These are phyloP conservation scores for Puccinia triticina DNA, from an alignment of 1,284 basidiomycete genomes.

Conservation along the genomic window DNA sequence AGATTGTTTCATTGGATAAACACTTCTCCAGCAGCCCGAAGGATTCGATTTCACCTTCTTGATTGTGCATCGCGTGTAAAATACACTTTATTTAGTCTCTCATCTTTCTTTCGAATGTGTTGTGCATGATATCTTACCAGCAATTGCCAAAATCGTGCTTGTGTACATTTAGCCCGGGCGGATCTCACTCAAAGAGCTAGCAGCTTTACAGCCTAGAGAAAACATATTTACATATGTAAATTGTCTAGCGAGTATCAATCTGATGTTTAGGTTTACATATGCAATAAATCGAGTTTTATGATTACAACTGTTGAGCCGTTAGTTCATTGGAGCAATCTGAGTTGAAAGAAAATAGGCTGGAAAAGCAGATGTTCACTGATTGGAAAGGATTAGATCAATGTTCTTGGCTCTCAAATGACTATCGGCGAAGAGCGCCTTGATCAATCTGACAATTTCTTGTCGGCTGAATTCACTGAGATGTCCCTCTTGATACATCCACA, in stretches of 20 bases:
- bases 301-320: too few relatives aligned
- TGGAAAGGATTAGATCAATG: slow-evolving; percentile 68
- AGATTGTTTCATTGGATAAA: neutral
- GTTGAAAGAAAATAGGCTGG: neutral
- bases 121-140: neutral
- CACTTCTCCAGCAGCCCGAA: neutral
- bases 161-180: too few relatives aligned
- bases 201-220: too few relatives aligned
- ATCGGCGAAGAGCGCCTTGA: slow-evolving; percentile 87
- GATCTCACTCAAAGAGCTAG: too few relatives aligned
- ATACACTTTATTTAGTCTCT: too few relatives aligned
- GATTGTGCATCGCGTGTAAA: neutral
- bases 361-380: neutral
- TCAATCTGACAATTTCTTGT: slow-evolving; percentile 77
- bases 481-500: slow-evolving; percentile 87
- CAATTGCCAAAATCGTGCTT: too few relatives aligned
- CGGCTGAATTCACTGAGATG: slow-evolving; percentile 86
- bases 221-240: too few relatives aligned
- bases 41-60: neutral
- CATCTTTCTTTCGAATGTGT: neutral
- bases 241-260: too few relatives aligned
- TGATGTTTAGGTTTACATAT: too few relatives aligned
- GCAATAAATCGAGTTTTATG: too few relatives aligned
- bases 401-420: slow-evolving; percentile 77
- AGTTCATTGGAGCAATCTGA: too few relatives aligned